Base-by-base conservation (phyloP, 768 basidiomycete genomes). In the Lactifluus hygrophoroides region DNA sequence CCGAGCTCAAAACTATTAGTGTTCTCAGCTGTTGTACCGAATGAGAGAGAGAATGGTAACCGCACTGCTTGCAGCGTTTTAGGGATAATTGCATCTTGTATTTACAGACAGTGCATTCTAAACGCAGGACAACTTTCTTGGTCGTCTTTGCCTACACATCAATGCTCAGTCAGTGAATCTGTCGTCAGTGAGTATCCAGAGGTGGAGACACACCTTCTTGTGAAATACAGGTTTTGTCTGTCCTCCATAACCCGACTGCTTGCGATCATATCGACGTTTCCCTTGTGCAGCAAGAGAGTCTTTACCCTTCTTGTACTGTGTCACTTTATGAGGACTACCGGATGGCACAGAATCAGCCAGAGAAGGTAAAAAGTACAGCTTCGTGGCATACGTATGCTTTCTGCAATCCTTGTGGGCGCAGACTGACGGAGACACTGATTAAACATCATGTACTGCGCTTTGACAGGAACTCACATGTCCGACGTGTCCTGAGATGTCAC, bases 151-250 rank as follows among this genome's bases (percentile, higher is more conserved):
- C 92, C 88, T 91, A 70, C 49, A 54, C 10, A 47, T 42, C 49
- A 42, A 16, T 3, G 34, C 30, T 16, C 14, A 27, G n/a, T 56
- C n/a, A 57, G 5, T 48, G 44, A 32, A 13, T 46, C 27, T 21
- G 5, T 34, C 30, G 10, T 46, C 25, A 44, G 28, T 16, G 23
- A 34, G 42, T 46, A 27, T 42, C 40, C 19, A 35, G 27, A 49
- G 27, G 37, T 1, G 57, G 30, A 32, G n/a, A 71, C 77, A 68
- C 65, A 85, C 93, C 87, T 96, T 98, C 83, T 99, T 99, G 90
- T 99, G 96, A 88, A 99, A 99, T 76, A 99, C 94, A 61, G 95
- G 95, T 80, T 99, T 99, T 60, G 95, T 99, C 82, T 99, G 95
- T 78, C 95, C 95, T 88, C 95, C 95, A 78, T 97, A 98, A 76